These are phyloP conservation scores for Daldinia grandis DNA, from an alignment of 495 filamentous ascomycete species.

Conservation along the genomic window DNA sequence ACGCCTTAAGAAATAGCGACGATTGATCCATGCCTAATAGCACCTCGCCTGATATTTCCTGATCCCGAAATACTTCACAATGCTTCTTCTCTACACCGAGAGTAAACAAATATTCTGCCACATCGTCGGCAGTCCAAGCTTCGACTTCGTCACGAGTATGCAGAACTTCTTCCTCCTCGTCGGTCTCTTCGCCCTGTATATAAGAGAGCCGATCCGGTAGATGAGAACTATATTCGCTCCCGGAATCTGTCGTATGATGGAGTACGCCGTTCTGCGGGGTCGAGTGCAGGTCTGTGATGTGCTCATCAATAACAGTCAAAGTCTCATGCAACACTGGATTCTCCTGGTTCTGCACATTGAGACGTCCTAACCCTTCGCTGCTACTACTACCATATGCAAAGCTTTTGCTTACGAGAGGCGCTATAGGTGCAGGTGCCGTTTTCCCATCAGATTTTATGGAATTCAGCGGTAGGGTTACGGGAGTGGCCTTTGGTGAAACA, in stretches of 20 bases:
- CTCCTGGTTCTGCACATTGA: slow-evolving; percentile 54
- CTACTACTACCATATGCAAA: slow-evolving; percentile 30
- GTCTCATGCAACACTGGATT: slow-evolving; percentile 97
- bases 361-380: slow-evolving; percentile 29
- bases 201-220: slow-evolving; percentile 82
- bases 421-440: slow-evolving; percentile 25
- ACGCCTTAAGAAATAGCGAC: slow-evolving; percentile 91
- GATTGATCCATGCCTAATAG: slow-evolving; percentile 94
- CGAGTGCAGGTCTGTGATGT: slow-evolving; percentile 91
- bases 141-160: slow-evolving; percentile 72
- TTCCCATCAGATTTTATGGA: slow-evolving; percentile 47
- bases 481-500: slow-evolving; percentile 32
- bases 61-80: slow-evolving; percentile 92
- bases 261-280: slow-evolving; percentile 61
- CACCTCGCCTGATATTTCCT: slow-evolving; percentile 95
- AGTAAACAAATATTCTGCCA: slow-evolving; percentile 84
- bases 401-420: slow-evolving; percentile 35
- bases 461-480: slow-evolving; percentile 52
- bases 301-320: slow-evolving; percentile 95
- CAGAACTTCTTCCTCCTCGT: slow-evolving; percentile 68
- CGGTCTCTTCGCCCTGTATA: slow-evolving; percentile 87
- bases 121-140: slow-evolving; percentile 77
- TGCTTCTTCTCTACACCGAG: slow-evolving; percentile 82
- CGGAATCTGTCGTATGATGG: slow-evolving; percentile 78
- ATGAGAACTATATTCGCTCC: slow-evolving; percentile 87